Percentiles rank a stretch among this genome's conserved stretches.
phyloP scores from a whole-genome alignment of 2,329 filamentous ascomycete genomes.

The Lachnellula subtilissima region DNA sequence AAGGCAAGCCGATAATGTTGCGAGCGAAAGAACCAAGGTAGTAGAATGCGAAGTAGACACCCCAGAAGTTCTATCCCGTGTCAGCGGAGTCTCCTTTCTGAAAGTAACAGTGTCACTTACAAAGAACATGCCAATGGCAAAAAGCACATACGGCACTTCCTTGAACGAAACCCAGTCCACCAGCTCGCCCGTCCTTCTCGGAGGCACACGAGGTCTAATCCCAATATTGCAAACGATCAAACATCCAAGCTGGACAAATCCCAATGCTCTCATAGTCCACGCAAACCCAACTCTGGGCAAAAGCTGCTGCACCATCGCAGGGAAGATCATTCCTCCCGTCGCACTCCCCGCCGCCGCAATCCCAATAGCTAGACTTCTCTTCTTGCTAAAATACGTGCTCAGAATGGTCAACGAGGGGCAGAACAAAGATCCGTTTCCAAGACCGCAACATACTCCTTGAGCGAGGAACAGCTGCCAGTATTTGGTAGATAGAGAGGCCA shows the following conservation, averaged over 20 bases:
- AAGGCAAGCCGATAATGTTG: slow-evolving; percentile 34
- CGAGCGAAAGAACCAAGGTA: slow-evolving; percentile 36
- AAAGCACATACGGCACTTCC: slow-evolving; percentile 41
- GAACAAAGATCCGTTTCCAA: slow-evolving; percentile 40
- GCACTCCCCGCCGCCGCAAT: slow-evolving; percentile 36
- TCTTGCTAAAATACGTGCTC: slow-evolving; percentile 39
- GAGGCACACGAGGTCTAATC: slow-evolving; percentile 38
- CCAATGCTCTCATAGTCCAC: slow-evolving; percentile 44
- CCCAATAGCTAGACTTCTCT: slow-evolving; percentile 35
- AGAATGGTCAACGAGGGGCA: slow-evolving; percentile 36
- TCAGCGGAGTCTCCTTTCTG: neutral
- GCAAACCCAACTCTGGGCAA: slow-evolving; percentile 39
- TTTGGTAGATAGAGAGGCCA: slow-evolving; percentile 35
- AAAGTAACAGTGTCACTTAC: slow-evolving; percentile 18
- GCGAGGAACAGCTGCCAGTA: slow-evolving; percentile 42
- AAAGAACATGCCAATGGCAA: slow-evolving; percentile 38
- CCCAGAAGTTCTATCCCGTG: slow-evolving; percentile 33
- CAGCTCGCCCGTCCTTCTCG: slow-evolving; percentile 37
- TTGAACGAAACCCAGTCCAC: slow-evolving; percentile 42
- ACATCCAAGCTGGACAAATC: slow-evolving; percentile 39
- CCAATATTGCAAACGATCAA: slow-evolving; percentile 36
- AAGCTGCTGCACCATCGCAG: slow-evolving; percentile 39
- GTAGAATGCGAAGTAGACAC: slow-evolving; percentile 41
- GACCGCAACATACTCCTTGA: slow-evolving; percentile 39
- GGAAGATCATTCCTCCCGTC: slow-evolving; percentile 41